Evolutionary conservation across 257 asterid species (phyloP).

Genomic region (Solanum infundibuliforme): DNA sequence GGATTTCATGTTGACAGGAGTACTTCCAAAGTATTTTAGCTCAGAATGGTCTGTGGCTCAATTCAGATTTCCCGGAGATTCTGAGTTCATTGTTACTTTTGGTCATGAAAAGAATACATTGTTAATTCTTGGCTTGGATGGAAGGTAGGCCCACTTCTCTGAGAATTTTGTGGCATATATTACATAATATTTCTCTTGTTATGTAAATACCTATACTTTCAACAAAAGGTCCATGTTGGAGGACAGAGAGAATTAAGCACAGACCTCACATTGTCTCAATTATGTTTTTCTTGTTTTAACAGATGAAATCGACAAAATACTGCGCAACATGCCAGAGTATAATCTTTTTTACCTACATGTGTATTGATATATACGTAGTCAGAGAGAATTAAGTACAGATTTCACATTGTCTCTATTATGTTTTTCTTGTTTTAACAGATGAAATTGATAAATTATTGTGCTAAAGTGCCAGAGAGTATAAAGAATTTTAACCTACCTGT

Average conservation of each 20-base stretch:
- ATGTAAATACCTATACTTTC: neutral
- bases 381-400: neutral
- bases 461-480: neutral
- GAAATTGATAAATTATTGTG: neutral
- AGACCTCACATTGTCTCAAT: neutral
- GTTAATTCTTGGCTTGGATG: constrained; percentile 61
- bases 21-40: constrained; percentile 86
- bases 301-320: neutral
- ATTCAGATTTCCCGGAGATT: constrained; percentile 61
- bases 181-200: neutral
- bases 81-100: constrained; percentile 62
- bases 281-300: neutral
- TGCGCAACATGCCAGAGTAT: neutral
- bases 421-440: neutral
- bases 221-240: neutral
- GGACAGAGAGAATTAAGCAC: neutral
- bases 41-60: constrained; percentile 98
- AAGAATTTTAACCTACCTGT: neutral
- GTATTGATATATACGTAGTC: neutral
- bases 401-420: neutral
- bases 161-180: neutral
- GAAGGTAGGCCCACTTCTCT: constrained; percentile 43
- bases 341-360: neutral
- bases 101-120: constrained; percentile 57
- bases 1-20: constrained; percentile 39